phyloP scores from a whole-genome alignment of 305 asterid species.

The Rubia peregrina region DNA sequence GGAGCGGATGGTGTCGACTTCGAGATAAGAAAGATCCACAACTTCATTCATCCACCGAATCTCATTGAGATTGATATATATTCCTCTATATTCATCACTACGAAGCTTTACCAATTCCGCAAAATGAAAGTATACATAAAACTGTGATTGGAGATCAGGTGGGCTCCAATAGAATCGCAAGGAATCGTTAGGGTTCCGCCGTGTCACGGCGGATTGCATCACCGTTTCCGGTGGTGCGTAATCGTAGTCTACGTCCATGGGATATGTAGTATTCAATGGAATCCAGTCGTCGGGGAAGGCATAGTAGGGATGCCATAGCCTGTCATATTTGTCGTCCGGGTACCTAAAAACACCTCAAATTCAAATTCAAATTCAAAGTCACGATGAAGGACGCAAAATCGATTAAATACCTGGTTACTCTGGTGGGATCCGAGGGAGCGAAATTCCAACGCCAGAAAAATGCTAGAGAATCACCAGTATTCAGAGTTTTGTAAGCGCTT shows the following conservation, averaged over 20 bases:
- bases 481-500: neutral
- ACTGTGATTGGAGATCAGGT: neutral
- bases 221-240: neutral
- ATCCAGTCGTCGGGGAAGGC: neutral
- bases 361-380: no score
- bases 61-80: slow-evolving; percentile 10
- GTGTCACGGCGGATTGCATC: slow-evolving; percentile 3
- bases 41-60: neutral
- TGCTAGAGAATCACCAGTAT: slow-evolving; percentile 16
- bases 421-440: slow-evolving; percentile 6
- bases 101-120: slow-evolving; percentile 20
- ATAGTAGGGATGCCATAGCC: slow-evolving; percentile 3
- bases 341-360: no score
- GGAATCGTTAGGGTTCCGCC: neutral
- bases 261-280: neutral
- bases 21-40: neutral
- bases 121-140: slow-evolving; percentile 21
- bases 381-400: neutral
- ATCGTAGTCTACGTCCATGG: neutral
- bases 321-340: neutral
- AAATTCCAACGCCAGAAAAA: slow-evolving; percentile 10
- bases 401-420: slow-evolving; percentile 7
- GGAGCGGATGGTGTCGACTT: neutral
- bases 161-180: neutral
- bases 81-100: slow-evolving; percentile 12